Percentiles rank a stretch among this genome's conserved stretches.
phyloP scores from a whole-genome alignment of 768 basidiomycete genomes.

The Gloeopeniophorella convolvens region DNA sequence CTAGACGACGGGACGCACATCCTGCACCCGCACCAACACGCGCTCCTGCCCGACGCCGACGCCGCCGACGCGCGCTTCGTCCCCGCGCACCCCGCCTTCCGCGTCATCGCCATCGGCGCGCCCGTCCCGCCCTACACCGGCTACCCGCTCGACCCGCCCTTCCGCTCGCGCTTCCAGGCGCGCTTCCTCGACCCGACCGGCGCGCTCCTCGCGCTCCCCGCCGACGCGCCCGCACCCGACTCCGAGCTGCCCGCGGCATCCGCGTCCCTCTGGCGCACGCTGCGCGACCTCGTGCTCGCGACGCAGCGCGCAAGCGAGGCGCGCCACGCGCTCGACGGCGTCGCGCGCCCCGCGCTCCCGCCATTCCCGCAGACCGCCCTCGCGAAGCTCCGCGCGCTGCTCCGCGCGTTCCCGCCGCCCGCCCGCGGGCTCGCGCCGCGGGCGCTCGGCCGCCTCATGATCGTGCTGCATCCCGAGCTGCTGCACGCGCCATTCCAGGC shows the following conservation, averaged over 20 bases:
- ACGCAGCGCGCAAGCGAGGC: conserved; percentile 60
- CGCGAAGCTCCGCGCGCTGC: conserved; percentile 41
- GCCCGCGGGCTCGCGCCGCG: conserved; percentile 38
- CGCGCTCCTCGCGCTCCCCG: conserved; percentile 42
- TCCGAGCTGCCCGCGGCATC: conserved; percentile 6
- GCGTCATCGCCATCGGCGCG: conserved; percentile 63
- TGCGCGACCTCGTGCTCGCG: conserved; percentile 52
- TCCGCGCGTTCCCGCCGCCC: conserved; percentile 47
- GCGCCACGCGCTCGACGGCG: conserved; percentile 43
- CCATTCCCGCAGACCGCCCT: conserved; percentile 63
- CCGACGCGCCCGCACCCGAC: neutral
- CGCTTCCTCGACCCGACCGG: conserved; percentile 59
- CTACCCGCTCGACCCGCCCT: conserved; percentile 59
- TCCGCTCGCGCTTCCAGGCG: conserved; percentile 63
- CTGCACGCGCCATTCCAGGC: conserved; percentile 51
- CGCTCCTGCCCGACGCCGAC: conserved; percentile 32
- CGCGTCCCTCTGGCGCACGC: conserved; percentile 33
- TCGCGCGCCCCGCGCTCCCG: conserved; percentile 47
- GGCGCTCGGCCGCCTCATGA: conserved; percentile 47
- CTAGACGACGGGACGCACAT: conserved; percentile 67
- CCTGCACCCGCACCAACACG: conserved; percentile 54
- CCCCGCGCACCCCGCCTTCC: conserved; percentile 60
- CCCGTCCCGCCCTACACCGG: conserved; percentile 65
- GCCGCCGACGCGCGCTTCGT: conserved; percentile 41
- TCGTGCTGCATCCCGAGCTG: conserved; percentile 55